phyloP scores from a whole-genome alignment of 768 basidiomycete genomes.

The Podaxis pistillaris region DNA sequence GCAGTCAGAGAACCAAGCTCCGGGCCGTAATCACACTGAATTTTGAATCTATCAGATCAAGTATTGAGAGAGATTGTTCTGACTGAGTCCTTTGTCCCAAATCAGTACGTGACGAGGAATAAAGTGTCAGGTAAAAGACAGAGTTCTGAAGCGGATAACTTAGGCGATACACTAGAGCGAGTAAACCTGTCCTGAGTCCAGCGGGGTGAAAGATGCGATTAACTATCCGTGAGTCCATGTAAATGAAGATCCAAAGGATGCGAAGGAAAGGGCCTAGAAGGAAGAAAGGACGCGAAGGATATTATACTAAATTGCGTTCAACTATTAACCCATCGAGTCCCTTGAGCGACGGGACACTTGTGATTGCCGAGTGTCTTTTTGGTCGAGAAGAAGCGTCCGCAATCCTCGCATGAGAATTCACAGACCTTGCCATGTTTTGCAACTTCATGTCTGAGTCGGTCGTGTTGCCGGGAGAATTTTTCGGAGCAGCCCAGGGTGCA shows the following conservation, averaged over 20 bases:
- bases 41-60: too few species aligned
- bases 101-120: not conserved
- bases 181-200: not conserved
- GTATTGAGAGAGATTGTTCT: too few species aligned
- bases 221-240: conserved; percentile 3
- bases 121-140: not conserved
- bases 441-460: conserved; percentile 56
- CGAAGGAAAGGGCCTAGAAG: conserved; percentile 10
- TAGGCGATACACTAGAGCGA: not conserved
- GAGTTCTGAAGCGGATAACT: not conserved
- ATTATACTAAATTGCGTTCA: conserved; percentile 15
- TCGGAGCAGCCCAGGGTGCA: conserved; percentile 56
- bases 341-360: conserved; percentile 51
- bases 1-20: too few species aligned
- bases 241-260: not conserved
- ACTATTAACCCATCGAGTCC: conserved; percentile 45
- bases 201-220: not conserved
- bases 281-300: not conserved
- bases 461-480: conserved; percentile 55
- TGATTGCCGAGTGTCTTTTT: conserved; percentile 53
- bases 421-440: conserved; percentile 57
- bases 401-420: conserved; percentile 50
- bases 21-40: too few species aligned
- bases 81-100: too few species aligned
- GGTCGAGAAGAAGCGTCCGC: conserved; percentile 53